Conservation (phyloP, 2,329 filamentous ascomycete species). For the Juglanconis oblonga region DNA sequence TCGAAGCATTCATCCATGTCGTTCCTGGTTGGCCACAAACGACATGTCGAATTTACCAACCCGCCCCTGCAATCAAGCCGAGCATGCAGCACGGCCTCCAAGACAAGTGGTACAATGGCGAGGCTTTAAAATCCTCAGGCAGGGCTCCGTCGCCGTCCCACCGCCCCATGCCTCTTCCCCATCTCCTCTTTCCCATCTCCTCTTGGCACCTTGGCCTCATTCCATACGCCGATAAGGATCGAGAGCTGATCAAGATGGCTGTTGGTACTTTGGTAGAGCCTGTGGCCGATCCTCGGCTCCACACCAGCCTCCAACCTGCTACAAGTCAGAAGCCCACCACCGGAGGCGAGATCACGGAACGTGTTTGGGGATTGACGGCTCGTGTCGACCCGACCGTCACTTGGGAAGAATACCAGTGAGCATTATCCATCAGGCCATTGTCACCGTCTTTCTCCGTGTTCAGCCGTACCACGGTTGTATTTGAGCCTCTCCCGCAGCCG, state of each 20-base stretch:
- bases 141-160: background rate
- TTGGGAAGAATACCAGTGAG: slow-evolving; percentile 13
- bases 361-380: background rate
- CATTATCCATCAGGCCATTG: background rate
- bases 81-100: background rate
- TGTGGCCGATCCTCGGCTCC: slow-evolving; percentile 8
- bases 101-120: background rate
- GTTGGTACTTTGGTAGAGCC: slow-evolving; percentile 9
- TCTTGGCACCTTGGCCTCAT: background rate
- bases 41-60: background rate
- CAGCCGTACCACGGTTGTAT: background rate
- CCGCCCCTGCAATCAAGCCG: background rate
- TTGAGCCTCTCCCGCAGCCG: background rate
- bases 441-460: background rate
- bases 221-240: background rate
- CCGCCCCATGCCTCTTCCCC: background rate
- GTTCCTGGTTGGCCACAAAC: background rate
- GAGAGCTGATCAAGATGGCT: slow-evolving; percentile 1
- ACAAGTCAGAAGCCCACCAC: background rate
- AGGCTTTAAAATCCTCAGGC: background rate
- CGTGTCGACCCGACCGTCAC: slow-evolving; percentile 9
- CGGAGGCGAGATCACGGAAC: background rate
- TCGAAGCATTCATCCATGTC: background rate
- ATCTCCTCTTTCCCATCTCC: background rate
- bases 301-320: background rate